phyloP scores from a whole-genome alignment of 2,329 filamentous ascomycete genomes.

The Talaromyces sp. region DNA sequence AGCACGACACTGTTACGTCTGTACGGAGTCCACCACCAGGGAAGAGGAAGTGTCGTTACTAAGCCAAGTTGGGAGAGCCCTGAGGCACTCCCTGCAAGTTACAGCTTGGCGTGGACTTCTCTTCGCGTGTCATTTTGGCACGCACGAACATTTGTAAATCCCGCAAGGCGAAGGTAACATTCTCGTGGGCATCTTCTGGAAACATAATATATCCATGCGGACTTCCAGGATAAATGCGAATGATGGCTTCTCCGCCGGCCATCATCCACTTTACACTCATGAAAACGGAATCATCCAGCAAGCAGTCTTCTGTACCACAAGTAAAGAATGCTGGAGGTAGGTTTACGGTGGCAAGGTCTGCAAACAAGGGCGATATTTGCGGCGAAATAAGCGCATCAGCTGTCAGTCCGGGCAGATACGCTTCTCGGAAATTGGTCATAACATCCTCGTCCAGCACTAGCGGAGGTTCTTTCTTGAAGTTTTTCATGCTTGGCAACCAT shows the following conservation, averaged over 20 bases:
- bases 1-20: too few relatives aligned
- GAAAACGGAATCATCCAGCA: slow-evolving; percentile 49
- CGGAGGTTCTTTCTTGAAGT: slow-evolving; percentile 28
- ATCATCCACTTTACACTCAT: slow-evolving; percentile 54
- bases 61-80: neutral
- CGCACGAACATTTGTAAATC: neutral
- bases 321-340: slow-evolving; percentile 53
- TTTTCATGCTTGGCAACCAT: slow-evolving; percentile 40
- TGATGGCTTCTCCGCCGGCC: slow-evolving; percentile 45
- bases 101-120: neutral
- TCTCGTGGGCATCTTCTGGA: neutral
- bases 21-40: too few relatives aligned
- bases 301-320: slow-evolving; percentile 51
- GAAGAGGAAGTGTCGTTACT: neutral
- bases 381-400: neutral
- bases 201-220: slow-evolving; percentile 43
- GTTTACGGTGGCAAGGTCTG: neutral
- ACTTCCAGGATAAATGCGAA: slow-evolving; percentile 52
- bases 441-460: slow-evolving; percentile 45
- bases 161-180: neutral
- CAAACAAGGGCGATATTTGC: neutral
- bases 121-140: neutral
- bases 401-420: neutral
- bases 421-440: slow-evolving; percentile 36
- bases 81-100: neutral